Evolutionary conservation across 495 filamentous ascomycete genomes (phyloP).

Genomic region (Podospora sp.): DNA sequence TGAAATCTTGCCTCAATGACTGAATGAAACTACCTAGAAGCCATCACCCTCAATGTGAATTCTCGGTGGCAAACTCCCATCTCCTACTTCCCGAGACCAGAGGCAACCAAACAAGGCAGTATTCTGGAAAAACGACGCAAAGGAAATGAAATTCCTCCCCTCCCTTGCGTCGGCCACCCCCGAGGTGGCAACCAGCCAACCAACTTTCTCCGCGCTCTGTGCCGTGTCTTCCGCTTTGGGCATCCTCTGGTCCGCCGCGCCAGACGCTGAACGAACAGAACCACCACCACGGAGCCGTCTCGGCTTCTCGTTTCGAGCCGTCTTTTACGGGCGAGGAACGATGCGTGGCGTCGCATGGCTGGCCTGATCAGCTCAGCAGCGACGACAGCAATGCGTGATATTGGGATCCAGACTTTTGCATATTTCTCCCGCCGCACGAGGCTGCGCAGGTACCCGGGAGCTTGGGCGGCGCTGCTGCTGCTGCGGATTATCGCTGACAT

Average conservation of each 20-base stretch:
- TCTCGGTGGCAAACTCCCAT: not conserved
- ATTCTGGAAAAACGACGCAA: not conserved
- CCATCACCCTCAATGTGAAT: not conserved
- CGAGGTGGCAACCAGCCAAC: not conserved
- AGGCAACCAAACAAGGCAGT: constrained; percentile 6
- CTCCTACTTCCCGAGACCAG: no score
- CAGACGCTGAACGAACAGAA: no score
- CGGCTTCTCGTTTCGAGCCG: not conserved
- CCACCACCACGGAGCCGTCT: not conserved
- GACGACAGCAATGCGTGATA: no score
- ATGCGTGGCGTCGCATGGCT: not conserved
- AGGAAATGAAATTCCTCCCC: not conserved
- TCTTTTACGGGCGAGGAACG: not conserved
- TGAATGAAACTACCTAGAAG: not conserved
- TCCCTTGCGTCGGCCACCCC: not conserved
- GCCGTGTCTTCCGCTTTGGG: not conserved
- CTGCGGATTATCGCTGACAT: not conserved
- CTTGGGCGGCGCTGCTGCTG: no score
- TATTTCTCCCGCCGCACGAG: no score
- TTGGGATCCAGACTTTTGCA: no score
- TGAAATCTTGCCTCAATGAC: not conserved
- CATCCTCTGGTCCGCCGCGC: not conserved
- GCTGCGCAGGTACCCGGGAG: no score
- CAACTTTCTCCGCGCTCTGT: not conserved
- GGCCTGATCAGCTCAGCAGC: not conserved